Evolutionary conservation across 805 yeast species (phyloP).

Genomic region (Pichia exigua): DNA sequence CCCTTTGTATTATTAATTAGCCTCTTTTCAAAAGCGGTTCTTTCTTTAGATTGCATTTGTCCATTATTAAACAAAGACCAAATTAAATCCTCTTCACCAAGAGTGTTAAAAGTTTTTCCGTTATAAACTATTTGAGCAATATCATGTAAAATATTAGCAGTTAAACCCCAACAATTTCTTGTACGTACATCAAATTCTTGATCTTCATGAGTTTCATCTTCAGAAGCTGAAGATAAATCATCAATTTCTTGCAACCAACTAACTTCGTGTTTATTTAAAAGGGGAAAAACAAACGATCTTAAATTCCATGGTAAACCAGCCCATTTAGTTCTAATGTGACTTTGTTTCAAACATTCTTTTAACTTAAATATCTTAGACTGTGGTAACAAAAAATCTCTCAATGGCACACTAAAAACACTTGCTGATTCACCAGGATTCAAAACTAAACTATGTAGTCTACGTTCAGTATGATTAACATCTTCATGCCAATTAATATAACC

Average conservation of each 20-base stretch:
- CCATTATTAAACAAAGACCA: slow-evolving; percentile 42
- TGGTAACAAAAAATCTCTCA: slow-evolving; percentile 46
- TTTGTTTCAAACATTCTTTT: slow-evolving; percentile 28
- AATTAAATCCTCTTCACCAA: slow-evolving; percentile 64
- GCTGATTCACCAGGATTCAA: slow-evolving; percentile 76
- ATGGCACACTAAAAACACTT: slow-evolving; percentile 61
- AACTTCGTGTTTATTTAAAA: slow-evolving; percentile 45
- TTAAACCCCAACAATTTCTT: slow-evolving; percentile 76
- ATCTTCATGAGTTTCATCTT: slow-evolving; percentile 30
- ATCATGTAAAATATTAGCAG: slow-evolving; percentile 73
- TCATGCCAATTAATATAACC: slow-evolving; percentile 47
- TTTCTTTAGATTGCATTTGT: slow-evolving; percentile 40
- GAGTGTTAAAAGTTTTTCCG: slow-evolving; percentile 24
- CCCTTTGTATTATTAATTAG: slow-evolving; percentile 39
- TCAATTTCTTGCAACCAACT: slow-evolving; percentile 56
- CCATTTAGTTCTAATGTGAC: slow-evolving; percentile 44
- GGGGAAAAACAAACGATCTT: slow-evolving; percentile 55
- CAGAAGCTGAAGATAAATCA: slow-evolving; percentile 53
- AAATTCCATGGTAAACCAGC: slow-evolving; percentile 65
- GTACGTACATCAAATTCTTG: slow-evolving; percentile 37
- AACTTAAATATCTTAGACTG: slow-evolving; percentile 21
- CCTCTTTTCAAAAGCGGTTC: slow-evolving; percentile 47
- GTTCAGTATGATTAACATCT: slow-evolving; percentile 24
- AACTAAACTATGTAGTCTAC: slow-evolving; percentile 24
- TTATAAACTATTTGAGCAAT: slow-evolving; percentile 49